phyloP scores from a whole-genome alignment of 352 stramenopile genomes.

The Phytophthora boehmeriae region DNA sequence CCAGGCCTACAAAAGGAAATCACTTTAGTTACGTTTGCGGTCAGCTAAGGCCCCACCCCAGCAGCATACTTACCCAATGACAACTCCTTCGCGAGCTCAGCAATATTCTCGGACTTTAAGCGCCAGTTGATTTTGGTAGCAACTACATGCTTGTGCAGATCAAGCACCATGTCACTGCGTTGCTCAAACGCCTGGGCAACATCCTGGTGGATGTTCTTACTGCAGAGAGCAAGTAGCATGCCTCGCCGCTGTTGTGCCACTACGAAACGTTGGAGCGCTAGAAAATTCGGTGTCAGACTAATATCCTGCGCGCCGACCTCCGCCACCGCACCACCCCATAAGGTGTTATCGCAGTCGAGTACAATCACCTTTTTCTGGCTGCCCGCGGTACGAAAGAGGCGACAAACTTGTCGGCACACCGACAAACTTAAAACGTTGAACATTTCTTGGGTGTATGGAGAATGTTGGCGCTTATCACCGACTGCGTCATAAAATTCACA shows the following conservation, averaged over 20 bases:
- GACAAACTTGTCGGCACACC: slow-evolving; percentile 56
- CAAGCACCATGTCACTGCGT: slow-evolving; percentile 56
- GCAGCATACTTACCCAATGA: slow-evolving; percentile 38
- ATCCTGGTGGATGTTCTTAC: slow-evolving; percentile 70
- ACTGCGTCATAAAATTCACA: slow-evolving; percentile 52
- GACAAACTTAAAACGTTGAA: slow-evolving; percentile 51
- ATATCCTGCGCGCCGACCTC: slow-evolving; percentile 53
- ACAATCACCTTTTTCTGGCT: slow-evolving; percentile 73
- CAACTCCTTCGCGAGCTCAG: slow-evolving; percentile 54
- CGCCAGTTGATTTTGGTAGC: slow-evolving; percentile 60
- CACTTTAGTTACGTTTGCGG: background rate
- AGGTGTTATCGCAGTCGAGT: slow-evolving; percentile 79
- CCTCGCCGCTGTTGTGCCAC: slow-evolving; percentile 48
- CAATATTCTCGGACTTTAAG: slow-evolving; percentile 66
- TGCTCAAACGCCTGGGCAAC: slow-evolving; percentile 53
- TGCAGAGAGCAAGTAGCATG: slow-evolving; percentile 68
- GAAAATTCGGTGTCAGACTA: slow-evolving; percentile 44
- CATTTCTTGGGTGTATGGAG: slow-evolving; percentile 73
- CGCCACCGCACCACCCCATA: slow-evolving; percentile 70
- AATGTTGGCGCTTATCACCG: slow-evolving; percentile 60
- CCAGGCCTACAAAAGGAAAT: slow-evolving; percentile 37
- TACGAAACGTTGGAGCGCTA: slow-evolving; percentile 66
- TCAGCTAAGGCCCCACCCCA: background rate
- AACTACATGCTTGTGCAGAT: slow-evolving; percentile 58
- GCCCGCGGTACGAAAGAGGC: slow-evolving; percentile 36